Base-by-base conservation (phyloP, 129 eudicot species). In the Chrysanthemum lavandulifolium region DNA sequence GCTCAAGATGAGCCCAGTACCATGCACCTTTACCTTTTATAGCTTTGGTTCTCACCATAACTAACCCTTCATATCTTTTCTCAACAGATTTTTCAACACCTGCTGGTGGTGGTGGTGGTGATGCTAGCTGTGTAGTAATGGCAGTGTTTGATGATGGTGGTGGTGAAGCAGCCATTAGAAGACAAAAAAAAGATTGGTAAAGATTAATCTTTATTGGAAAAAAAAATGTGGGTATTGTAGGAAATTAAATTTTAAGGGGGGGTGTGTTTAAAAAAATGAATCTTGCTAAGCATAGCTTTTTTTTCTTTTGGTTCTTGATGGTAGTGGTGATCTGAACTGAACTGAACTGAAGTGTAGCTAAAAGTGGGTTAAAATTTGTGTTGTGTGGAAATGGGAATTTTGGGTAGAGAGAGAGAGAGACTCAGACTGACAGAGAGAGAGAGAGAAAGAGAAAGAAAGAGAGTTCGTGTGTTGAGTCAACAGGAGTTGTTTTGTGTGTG, bases 1-100 rank as follows among this genome's bases (percentile, higher is more conserved):
- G 99, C 76, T 95, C 99, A 10, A 95, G 77, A 73, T 95, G 99
- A 13, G 91, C 82, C 99, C 99, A 95, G 73, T 95, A 95, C 99
- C 99, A 95, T 16, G 99, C 96, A 55, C 99, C 99, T 88, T 95
- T 95, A 8, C 99, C 99, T 59, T 82, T 88, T 13, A 95, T 74
- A 11, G 99, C 99, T 50, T 95, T 95, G 2, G 84, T 86, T 65
- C 97, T 87, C 21, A 95, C 99, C 94, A 85, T 90, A 19, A 85
- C 80, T 9, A 95, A 11, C 27, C 97, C 93, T 69, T 88, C 97
- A 47, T 82, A 95, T 13, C 99, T 78, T 74, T 95, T 95, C 53
- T 90, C 87, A 8, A 84, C 91, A 9, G 82, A 85, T 67, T 87
- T 90, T 1, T 87, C 88, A 3, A 89, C 97, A 12, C 2, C 27